These are phyloP conservation scores for Tausonia pullulans DNA, from an alignment of 1,284 basidiomycete genomes.

Conservation along the genomic window DNA sequence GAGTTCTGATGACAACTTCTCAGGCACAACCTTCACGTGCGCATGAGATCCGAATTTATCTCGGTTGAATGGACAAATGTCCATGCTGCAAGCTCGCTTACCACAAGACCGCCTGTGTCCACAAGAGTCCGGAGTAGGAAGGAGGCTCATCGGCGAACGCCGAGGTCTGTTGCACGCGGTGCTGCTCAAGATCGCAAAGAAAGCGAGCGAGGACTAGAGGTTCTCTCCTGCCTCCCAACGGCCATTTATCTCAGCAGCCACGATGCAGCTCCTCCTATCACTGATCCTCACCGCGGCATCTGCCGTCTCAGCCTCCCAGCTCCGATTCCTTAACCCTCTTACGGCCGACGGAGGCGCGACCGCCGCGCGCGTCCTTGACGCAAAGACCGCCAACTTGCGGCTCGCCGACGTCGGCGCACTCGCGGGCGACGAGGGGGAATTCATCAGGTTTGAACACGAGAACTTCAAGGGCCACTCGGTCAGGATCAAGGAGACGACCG, in stretches of 20 bases:
- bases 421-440: slow-evolving; percentile 3
- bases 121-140: too few relatives aligned
- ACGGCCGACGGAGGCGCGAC: background rate
- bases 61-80: too few relatives aligned
- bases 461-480: slow-evolving; percentile 16
- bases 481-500: slow-evolving; percentile 16
- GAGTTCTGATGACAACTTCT: too few relatives aligned
- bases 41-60: too few relatives aligned
- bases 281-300: background rate
- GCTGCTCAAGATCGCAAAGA: background rate
- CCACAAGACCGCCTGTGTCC: too few relatives aligned
- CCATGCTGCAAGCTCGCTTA: too few relatives aligned
- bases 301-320: slow-evolving; percentile 7
- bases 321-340: slow-evolving; percentile 3
- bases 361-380: background rate
- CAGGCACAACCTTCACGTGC: too few relatives aligned
- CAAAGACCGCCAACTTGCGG: background rate
- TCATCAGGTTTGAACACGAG: slow-evolving; percentile 11
- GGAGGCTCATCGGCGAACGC: background rate
- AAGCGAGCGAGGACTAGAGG: background rate
- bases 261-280: background rate
- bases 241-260: background rate
- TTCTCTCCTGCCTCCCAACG: background rate
- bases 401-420: slow-evolving; percentile 1
- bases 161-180: background rate